These are phyloP conservation scores for Porcisia hertigi DNA, from an alignment of 208 protist genomes.

Conservation along the genomic window DNA sequence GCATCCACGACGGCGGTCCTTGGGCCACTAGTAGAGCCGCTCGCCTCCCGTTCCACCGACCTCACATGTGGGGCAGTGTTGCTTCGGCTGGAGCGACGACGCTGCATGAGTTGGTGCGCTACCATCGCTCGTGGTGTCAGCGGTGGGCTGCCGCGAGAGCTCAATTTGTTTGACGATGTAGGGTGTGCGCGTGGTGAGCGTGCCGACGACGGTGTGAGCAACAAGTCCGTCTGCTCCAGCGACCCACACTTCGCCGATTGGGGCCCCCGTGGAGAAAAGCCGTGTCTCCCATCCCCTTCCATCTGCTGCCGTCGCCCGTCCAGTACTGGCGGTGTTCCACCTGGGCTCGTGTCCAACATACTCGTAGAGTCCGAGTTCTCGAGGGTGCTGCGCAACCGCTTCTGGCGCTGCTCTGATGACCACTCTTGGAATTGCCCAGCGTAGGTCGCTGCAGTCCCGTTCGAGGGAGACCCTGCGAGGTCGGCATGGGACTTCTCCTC, in stretches of 20 bases:
- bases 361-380: background rate
- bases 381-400: slow-evolving; percentile 23
- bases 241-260: background rate
- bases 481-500: background rate
- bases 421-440: slow-evolving; percentile 12
- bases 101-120: slow-evolving; percentile 38
- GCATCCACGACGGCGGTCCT: too few species aligned
- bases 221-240: background rate
- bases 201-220: background rate
- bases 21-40: background rate
- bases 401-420: slow-evolving; percentile 31
- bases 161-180: slow-evolving; percentile 20
- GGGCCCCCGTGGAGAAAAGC: background rate
- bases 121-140: slow-evolving; percentile 31
- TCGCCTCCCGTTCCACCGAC: slow-evolving; percentile 10
- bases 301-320: background rate
- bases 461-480: background rate
- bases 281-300: too few species aligned
- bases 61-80: slow-evolving; percentile 30
- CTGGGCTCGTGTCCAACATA: background rate
- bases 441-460: slow-evolving; percentile 11
- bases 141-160: slow-evolving; percentile 20
- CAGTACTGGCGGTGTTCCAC: background rate
- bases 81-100: slow-evolving; percentile 27
- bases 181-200: background rate